Evolutionary conservation across 1,284 basidiomycete genomes (phyloP), one percentile per base, ranked within the genome.

Genomic region (Cystobasidium slooffiae): DNA sequence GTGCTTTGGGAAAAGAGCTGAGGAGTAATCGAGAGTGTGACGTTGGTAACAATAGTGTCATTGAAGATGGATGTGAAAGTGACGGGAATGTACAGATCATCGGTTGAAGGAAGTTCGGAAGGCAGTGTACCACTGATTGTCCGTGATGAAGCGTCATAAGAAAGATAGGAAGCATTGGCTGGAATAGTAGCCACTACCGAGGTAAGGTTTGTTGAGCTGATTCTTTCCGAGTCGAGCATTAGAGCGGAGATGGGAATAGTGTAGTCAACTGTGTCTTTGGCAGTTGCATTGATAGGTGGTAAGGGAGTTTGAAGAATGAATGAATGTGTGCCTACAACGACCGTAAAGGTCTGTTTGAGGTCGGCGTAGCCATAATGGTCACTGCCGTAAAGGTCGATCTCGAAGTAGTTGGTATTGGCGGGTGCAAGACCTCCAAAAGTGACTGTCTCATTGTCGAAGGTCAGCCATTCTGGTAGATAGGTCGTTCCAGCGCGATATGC

Each of bases 381-480:
- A 67, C 76, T 78, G 9, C 77, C 80, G 47, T 74, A 74, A 31
- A 80, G 52, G 39, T 64, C 68, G 58, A 80, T 62, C 20, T 75
- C 43, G 59, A 76, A 77, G 41, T 77, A 75, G 39, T 72, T 76
- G 12, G 58, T 61, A 39, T 20, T 49, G 18, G 39, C 8, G 6
- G 93, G 94, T 0, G 90, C 87, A 31, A 91, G 86, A 9, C 95
- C 95, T 78, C 90, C 87, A 68, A 97, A 87, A 0, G 94, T 94
- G 75, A 92, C 83, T 3, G 86, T 86, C 37, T 85, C 80, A 5
- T 87, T 81, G 81, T 91, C 85, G 82, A 93, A 97, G 16, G 77
- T 78, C 81, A 96, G 85, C 91, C 93, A 97, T 18, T 82, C 77
- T 0, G 94, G 94, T 51, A 94, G 84, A 3, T 86, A 84, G 0